These are phyloP conservation scores for Chaetomium sp. DNA, from an alignment of 2,329 filamentous ascomycete species.

Conservation along the genomic window DNA sequence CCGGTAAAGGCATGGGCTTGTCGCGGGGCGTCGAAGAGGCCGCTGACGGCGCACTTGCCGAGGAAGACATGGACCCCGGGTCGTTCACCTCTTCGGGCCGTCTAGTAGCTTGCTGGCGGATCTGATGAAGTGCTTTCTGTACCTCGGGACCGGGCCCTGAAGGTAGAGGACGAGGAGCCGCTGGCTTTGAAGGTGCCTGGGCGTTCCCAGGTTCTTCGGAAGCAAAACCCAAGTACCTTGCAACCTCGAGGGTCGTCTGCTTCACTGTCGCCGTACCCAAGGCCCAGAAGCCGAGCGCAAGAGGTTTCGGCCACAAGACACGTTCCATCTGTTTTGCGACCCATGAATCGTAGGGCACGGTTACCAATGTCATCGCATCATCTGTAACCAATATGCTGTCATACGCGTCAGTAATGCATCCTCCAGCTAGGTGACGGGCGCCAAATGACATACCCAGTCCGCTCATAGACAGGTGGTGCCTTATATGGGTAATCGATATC, in stretches of 20 bases:
- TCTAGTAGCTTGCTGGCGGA: slow-evolving; percentile 34
- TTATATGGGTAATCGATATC: slow-evolving; percentile 61
- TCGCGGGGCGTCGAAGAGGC: not conserved
- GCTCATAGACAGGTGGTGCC: slow-evolving; percentile 61
- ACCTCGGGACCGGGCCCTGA: slow-evolving; percentile 39
- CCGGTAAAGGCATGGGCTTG: slow-evolving; percentile 27
- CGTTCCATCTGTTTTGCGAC: slow-evolving; percentile 50
- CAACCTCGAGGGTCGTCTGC: slow-evolving; percentile 49
- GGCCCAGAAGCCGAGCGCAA: slow-evolving; percentile 54
- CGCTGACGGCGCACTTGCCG: not conserved
- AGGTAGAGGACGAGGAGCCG: slow-evolving; percentile 22
- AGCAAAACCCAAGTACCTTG: slow-evolving; percentile 51
- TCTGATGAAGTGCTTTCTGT: slow-evolving; percentile 38
- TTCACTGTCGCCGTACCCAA: slow-evolving; percentile 53
- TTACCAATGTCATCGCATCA: slow-evolving; percentile 52
- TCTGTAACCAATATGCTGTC: slow-evolving; percentile 53
- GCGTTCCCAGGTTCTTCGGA: slow-evolving; percentile 20
- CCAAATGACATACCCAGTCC: slow-evolving; percentile 56
- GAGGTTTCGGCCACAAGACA: slow-evolving; percentile 56
- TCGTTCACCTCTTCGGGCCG: slow-evolving; percentile 33
- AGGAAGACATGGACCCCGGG: slow-evolving; percentile 27
- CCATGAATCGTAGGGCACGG: slow-evolving; percentile 51
- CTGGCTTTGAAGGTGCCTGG: not conserved
- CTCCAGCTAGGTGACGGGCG: not conserved
- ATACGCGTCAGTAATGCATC: slow-evolving; percentile 32